Base-by-base conservation (phyloP, 768 basidiomycete species). In the Suillus discolor region DNA sequence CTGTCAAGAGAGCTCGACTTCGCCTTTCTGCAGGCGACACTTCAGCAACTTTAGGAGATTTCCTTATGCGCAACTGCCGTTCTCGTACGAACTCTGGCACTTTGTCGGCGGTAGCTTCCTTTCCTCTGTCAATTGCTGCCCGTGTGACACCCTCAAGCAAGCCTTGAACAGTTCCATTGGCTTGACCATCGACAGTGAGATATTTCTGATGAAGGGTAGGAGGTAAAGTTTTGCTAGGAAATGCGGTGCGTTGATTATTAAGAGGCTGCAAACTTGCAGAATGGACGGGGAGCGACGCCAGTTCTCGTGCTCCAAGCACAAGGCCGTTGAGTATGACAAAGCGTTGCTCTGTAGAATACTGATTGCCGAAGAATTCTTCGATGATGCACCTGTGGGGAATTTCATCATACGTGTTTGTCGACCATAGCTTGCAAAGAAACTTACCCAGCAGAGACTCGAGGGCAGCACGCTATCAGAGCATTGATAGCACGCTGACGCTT, bases 311-410 rank as follows among this genome's bases (percentile, higher is more conserved):
- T 7, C 94, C 94, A 41, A 96, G 77, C 0, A 93, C 94, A 13
- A 99, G 80, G 1, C 94, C 91, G 67, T 92, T 95, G 25, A 99
- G 83, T 69, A 96, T 94, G 12, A 87, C 85, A 67, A 87, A 92
- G 9, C 96, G 89, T 70, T 98, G 96, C 38, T 89, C 84, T 20
- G 87, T 85, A 0, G 97, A 96, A 76, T 97, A 97, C 68, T 97
- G 94, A 57, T 91, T 92, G 70, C 89, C 89, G 81, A 99, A 99
- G 77, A 95, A 96, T 72, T 97, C 93, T 74, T 97, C 94, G 62
- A 94, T 89, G 12, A 98, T 80, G 41, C 87, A 84, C 4, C 96
- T 97, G 72, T 12, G 63, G 55, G 41, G 11, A 42, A 47, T 45
- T 42, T 53, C 20, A 61, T 18, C 23, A 38, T 23, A 23, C 7